These are phyloP conservation scores for Chrysopogon serrulatus DNA, from an alignment of 176 grass and related monocot genomes.

Conservation along the genomic window DNA sequence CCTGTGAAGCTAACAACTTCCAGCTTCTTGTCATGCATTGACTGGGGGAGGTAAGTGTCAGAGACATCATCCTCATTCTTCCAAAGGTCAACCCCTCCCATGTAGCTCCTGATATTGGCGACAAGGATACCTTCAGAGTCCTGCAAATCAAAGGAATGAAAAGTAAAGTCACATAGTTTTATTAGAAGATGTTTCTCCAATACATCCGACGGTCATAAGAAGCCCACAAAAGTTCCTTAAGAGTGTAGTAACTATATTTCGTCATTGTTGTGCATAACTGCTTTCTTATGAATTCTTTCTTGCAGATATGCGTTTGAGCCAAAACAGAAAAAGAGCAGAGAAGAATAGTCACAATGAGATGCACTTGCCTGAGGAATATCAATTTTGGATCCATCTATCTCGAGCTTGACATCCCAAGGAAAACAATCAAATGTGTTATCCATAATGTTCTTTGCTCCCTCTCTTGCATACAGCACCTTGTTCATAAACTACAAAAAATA, in stretches of 20 bases:
- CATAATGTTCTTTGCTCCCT: conserved; percentile 99
- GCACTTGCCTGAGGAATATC: conserved; percentile 75
- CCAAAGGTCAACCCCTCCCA: conserved; percentile 97
- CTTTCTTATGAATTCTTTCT: not conserved
- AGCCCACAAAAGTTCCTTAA: not conserved
- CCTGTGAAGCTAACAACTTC: conserved; percentile 90
- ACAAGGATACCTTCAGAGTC: conserved; percentile 85
- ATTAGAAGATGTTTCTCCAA: conserved; percentile 9
- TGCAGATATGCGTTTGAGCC: not conserved
- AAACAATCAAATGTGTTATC: conserved; percentile 83
- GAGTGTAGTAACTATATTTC: not conserved
- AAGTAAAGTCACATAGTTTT: not conserved
- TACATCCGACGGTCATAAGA: not conserved
- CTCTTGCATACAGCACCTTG: conserved; percentile 93
- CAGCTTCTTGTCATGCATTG: conserved; percentile 89
- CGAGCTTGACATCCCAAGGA: conserved; percentile 76
- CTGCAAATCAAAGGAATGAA: conserved; percentile 30
- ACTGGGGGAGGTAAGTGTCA: conserved; percentile 55
- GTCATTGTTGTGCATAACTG: not conserved
- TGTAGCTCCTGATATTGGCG: conserved; percentile 86
- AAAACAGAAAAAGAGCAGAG: not conserved
- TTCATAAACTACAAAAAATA: conserved; percentile 75
- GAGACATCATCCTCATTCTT: conserved; percentile 74
- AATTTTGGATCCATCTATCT: conserved; percentile 78
- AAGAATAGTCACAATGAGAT: not conserved